These are phyloP conservation scores for Sugiyamaella smithiae DNA, from an alignment of 805 yeast species.

Conservation along the genomic window DNA sequence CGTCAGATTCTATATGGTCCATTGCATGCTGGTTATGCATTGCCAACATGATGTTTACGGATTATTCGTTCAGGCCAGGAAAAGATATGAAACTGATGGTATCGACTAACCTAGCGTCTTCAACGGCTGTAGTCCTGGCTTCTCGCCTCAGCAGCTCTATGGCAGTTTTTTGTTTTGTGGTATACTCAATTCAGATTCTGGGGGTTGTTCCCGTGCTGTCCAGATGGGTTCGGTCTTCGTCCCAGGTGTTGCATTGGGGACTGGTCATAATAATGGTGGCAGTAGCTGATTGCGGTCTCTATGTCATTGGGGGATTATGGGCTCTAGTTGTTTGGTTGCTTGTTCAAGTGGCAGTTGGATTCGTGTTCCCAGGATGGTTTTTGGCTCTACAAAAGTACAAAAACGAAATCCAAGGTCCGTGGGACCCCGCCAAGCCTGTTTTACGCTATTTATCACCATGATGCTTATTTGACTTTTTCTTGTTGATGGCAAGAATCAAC, in stretches of 20 bases:
- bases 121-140: slow-evolving; percentile 86
- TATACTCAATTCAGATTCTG: slow-evolving; percentile 66
- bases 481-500: too few species aligned
- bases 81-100: slow-evolving; percentile 46
- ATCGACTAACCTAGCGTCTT: slow-evolving; percentile 77
- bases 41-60: slow-evolving; percentile 63
- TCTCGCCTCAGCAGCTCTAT: slow-evolving; percentile 75
- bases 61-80: slow-evolving; percentile 56
- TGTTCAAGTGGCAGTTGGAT: slow-evolving; percentile 46
- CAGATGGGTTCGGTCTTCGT: slow-evolving; percentile 50
- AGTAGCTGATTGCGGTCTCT: slow-evolving; percentile 30
- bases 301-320: slow-evolving; percentile 40
- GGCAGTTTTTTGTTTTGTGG: slow-evolving; percentile 78
- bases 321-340: slow-evolving; percentile 50
- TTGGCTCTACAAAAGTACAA: slow-evolving; percentile 71
- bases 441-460: not conserved
- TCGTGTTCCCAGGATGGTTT: slow-evolving; percentile 69
- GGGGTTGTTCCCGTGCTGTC: slow-evolving; percentile 73
- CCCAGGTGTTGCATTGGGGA: slow-evolving; percentile 27
- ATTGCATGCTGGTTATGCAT: slow-evolving; percentile 75
- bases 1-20: slow-evolving; percentile 96
- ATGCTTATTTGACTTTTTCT: too few species aligned
- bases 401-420: slow-evolving; percentile 84
- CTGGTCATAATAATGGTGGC: slow-evolving; percentile 25
- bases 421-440: slow-evolving; percentile 76